A percentile compares a stretch with the other conserved stretches of the same genome.
Evolutionary conservation across 257 asterid genomes (phyloP).

Genomic region (Schizonepeta tenuifolia): DNA sequence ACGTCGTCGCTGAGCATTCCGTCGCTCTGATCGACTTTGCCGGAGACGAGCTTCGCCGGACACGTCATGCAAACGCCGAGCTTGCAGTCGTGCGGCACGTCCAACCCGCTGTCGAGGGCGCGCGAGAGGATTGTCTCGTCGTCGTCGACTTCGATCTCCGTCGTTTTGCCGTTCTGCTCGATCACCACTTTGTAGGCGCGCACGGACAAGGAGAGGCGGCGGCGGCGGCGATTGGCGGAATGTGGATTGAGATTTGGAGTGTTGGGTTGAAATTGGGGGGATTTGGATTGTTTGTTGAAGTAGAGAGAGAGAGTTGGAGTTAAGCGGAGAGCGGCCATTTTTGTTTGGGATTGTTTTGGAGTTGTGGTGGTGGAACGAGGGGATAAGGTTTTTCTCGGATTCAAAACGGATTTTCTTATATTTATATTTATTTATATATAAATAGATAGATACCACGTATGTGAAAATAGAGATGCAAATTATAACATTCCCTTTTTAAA

Average conservation of each 20-base stretch:
- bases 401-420: neutral
- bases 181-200: slow-evolving; percentile 66
- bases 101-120: slow-evolving; percentile 65
- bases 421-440: too few species aligned
- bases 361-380: slow-evolving; percentile 2
- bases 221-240: slow-evolving; percentile 16
- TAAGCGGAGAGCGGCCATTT: slow-evolving; percentile 45
- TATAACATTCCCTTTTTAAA: too few species aligned
- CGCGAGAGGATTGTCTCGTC: slow-evolving; percentile 81
- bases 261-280: slow-evolving; percentile 29
- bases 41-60: slow-evolving; percentile 78
- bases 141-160: slow-evolving; percentile 77
- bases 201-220: slow-evolving; percentile 32
- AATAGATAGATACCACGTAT: too few species aligned
- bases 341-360: slow-evolving; percentile 7
- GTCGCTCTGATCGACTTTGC: slow-evolving; percentile 90
- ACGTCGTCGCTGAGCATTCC: slow-evolving; percentile 99
- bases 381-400: slow-evolving; percentile 37
- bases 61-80: slow-evolving; percentile 99
- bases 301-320: slow-evolving; percentile 35
- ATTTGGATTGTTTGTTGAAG: slow-evolving; percentile 23
- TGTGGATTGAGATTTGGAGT: slow-evolving; percentile 27
- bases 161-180: slow-evolving; percentile 58
- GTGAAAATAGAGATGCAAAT: too few species aligned
- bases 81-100: slow-evolving; percentile 86